Conservation (phyloP, 805 yeast species). For the Wickerhamiella hasegawae region DNA sequence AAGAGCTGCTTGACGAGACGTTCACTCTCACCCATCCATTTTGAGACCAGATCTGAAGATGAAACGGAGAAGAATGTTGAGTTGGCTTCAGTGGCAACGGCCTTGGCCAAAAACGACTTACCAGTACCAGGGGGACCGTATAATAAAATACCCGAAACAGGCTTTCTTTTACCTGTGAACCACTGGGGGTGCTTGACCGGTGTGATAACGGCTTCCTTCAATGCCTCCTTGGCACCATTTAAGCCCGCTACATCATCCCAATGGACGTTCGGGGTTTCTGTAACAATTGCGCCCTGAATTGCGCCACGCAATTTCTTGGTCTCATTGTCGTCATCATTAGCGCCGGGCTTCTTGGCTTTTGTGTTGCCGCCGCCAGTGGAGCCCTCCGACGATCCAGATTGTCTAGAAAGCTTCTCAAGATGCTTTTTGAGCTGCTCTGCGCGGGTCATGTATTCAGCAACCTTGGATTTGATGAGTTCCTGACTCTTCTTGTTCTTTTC, state of each 20-base stretch:
- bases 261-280: slow-evolving; percentile 80
- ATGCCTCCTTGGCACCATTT: slow-evolving; percentile 87
- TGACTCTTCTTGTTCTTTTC: slow-evolving; percentile 85
- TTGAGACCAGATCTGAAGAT: slow-evolving; percentile 89
- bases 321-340: slow-evolving; percentile 54
- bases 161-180: slow-evolving; percentile 87
- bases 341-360: slow-evolving; percentile 28
- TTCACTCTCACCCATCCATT: slow-evolving; percentile 99
- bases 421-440: slow-evolving; percentile 91
- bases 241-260: slow-evolving; percentile 97
- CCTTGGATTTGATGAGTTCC: slow-evolving; percentile 73
- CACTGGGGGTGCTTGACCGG: slow-evolving; percentile 94
- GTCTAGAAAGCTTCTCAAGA: slow-evolving; percentile 42
- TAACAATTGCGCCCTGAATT: slow-evolving; percentile 73
- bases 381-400: slow-evolving; percentile 32
- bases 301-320: slow-evolving; percentile 84
- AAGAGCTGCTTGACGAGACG: slow-evolving; percentile 89
- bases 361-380: slow-evolving; percentile 43
- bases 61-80: slow-evolving; percentile 92
- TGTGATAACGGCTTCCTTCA: slow-evolving; percentile 91
- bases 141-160: slow-evolving; percentile 74
- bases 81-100: slow-evolving; percentile 97
- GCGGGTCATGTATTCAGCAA: slow-evolving; percentile 77
- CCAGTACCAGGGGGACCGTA: slow-evolving; percentile 98
- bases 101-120: slow-evolving; percentile 90